Percentiles rank a stretch among this genome's conserved stretches.
These are phyloP conservation scores for Trichophyton benhamiae DNA, from an alignment of 2,329 filamentous ascomycete species.

Conservation along the genomic window DNA sequence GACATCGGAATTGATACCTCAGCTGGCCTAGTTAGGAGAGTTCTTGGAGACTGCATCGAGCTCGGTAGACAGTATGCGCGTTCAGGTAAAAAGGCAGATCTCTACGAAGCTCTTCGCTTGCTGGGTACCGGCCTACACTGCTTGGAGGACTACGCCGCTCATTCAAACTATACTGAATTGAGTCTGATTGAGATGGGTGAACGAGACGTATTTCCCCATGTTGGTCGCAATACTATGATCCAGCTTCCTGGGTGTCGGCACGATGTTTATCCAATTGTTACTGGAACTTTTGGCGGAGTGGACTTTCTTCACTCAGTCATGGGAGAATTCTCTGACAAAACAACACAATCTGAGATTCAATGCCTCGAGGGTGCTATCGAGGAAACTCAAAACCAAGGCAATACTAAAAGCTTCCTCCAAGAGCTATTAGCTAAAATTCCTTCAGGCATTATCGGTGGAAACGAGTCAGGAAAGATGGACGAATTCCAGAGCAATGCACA, in stretches of 20 bases:
- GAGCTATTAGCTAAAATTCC: conserved; percentile 73
- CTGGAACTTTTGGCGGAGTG: conserved; percentile 87
- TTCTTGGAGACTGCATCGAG: conserved; percentile 63
- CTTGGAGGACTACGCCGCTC: conserved; percentile 81
- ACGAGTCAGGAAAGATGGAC: conserved; percentile 61
- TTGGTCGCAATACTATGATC: conserved; percentile 61
- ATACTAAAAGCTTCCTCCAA: conserved; percentile 61
- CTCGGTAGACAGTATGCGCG: conserved; percentile 63
- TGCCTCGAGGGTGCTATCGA: conserved; percentile 74
- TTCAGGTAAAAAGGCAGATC: conserved; percentile 57
- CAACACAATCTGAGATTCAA: conserved; percentile 81
- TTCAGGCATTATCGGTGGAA: conserved; percentile 62
- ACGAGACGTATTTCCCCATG: conserved; percentile 70
- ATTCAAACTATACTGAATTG: conserved; percentile 86
- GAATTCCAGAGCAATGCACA: conserved; percentile 67
- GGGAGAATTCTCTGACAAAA: conserved; percentile 69
- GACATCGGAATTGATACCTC: conserved; percentile 66
- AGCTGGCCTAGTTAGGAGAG: conserved; percentile 59
- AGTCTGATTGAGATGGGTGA: conserved; percentile 80
- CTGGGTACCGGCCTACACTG: conserved; percentile 84
- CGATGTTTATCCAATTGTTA: conserved; percentile 68
- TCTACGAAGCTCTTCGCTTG: conserved; percentile 75
- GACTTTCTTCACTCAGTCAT: conserved; percentile 87
- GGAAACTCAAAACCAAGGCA: conserved; percentile 46
- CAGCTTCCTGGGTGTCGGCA: conserved; percentile 53